Percentiles rank a stretch among this genome's conserved stretches.
phyloP scores from a whole-genome alignment of 345 rosid genomes.

The Zanthoxylum bungeanum region DNA sequence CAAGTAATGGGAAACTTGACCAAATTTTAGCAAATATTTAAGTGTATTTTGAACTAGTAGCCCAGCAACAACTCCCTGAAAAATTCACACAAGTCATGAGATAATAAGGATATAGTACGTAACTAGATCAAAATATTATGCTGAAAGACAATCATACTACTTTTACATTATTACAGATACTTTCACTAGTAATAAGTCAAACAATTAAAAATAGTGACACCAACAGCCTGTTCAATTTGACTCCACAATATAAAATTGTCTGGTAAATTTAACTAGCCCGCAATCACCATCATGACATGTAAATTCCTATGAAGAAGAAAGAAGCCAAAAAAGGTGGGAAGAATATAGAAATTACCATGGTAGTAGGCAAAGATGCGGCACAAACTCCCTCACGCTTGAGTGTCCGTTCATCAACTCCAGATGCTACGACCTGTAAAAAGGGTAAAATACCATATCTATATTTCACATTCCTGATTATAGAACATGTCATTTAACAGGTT shows the following conservation, averaged over 20 bases:
- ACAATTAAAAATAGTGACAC: neutral
- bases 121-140: neutral
- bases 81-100: constrained; percentile 12
- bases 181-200: neutral
- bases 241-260: neutral
- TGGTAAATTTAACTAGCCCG: neutral
- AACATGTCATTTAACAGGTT: neutral
- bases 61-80: constrained; percentile 96
- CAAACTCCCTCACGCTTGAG: constrained; percentile 96
- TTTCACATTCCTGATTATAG: constrained; percentile 3
- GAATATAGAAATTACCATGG: constrained; percentile 53
- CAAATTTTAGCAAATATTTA: constrained; percentile 77
- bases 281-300: neutral
- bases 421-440: constrained; percentile 74
- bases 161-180: neutral
- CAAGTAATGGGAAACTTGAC: constrained; percentile 85
- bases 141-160: neutral
- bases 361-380: constrained; percentile 94
- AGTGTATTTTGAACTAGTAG: constrained; percentile 89
- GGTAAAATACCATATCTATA: neutral
- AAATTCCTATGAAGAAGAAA: neutral
- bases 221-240: neutral
- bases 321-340: neutral
- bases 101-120: constrained; percentile 7
- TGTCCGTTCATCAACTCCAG: constrained; percentile 95